phyloP scores from a whole-genome alignment of 371 early-diverging fungal genomes.

The Rhizopus arrhizus region DNA sequence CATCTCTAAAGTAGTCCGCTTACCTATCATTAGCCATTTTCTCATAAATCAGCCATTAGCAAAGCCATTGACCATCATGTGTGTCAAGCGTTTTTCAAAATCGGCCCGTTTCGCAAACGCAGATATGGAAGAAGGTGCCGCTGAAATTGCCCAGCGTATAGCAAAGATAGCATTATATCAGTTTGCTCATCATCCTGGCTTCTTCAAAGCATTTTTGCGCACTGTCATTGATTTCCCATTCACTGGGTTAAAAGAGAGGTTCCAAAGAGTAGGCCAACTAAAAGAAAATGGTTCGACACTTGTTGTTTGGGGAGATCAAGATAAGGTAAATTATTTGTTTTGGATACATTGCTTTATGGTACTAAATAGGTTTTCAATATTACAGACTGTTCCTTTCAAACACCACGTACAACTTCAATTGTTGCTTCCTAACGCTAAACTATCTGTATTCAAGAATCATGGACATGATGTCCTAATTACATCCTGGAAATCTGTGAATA shows the following conservation, averaged over 20 bases:
- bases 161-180: slow-evolving; percentile 30
- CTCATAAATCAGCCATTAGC: slow-evolving; percentile 23
- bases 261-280: slow-evolving; percentile 35
- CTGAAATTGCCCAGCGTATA: not conserved
- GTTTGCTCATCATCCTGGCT: slow-evolving; percentile 50
- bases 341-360: not conserved
- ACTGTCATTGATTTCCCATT: slow-evolving; percentile 48
- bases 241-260: slow-evolving; percentile 35
- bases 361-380: not conserved
- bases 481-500: slow-evolving; percentile 22
- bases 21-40: slow-evolving; percentile 15
- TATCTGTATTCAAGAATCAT: slow-evolving; percentile 29
- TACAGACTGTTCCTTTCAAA: slow-evolving; percentile 43
- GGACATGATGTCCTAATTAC: slow-evolving; percentile 46
- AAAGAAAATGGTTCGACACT: slow-evolving; percentile 24
- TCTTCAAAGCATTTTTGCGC: slow-evolving; percentile 45
- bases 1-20: slow-evolving; percentile 26
- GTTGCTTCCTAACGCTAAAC: slow-evolving; percentile 33
- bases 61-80: slow-evolving; percentile 14
- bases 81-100: slow-evolving; percentile 4
- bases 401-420: slow-evolving; percentile 17
- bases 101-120: not conserved
- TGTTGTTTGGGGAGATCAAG: slow-evolving; percentile 54
- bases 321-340: slow-evolving; percentile 28
- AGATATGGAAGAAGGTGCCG: slow-evolving; percentile 10